These are phyloP conservation scores for Neopestalotiopsis rosae DNA, from an alignment of 2,329 filamentous ascomycete genomes.

Conservation along the genomic window DNA sequence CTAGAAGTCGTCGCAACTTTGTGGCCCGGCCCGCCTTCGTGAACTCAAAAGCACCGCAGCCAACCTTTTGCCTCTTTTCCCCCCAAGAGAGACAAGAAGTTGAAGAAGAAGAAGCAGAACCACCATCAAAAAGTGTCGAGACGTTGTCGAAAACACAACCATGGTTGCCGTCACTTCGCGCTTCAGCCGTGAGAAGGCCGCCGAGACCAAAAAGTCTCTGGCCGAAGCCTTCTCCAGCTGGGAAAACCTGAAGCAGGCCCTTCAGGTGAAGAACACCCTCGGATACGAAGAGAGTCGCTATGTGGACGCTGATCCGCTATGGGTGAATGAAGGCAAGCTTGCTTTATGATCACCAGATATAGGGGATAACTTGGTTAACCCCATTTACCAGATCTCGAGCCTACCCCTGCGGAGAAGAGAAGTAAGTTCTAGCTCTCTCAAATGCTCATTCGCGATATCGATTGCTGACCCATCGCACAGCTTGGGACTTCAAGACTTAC, in stretches of 20 bases:
- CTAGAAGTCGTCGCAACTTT: background rate
- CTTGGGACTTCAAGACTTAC: constrained; percentile 17
- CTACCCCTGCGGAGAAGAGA: constrained; percentile 16
- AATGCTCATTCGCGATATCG: background rate
- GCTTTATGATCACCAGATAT: background rate
- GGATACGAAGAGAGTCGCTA: background rate
- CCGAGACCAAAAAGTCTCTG: background rate
- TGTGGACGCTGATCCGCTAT: constrained; percentile 12
- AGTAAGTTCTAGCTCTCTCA: background rate
- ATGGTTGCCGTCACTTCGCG: constrained; percentile 9
- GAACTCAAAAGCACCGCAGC: background rate
- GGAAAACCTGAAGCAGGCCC: constrained; percentile 13
- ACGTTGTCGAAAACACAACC: background rate
- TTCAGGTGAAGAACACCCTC: constrained; percentile 17
- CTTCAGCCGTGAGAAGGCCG: constrained; percentile 6
- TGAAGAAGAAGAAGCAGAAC: background rate
- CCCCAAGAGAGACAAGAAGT: too few species aligned
- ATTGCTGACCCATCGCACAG: background rate
- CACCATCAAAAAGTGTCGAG: background rate
- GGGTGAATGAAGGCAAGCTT: constrained; percentile 15
- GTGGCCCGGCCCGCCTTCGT: background rate
- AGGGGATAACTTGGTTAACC: background rate
- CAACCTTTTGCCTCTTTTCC: too few species aligned
- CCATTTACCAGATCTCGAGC: constrained; percentile 13
- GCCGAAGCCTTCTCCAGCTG: constrained; percentile 12